Conservation (phyloP, 177 flowering plant genomes). For the Vitis hybrid region DNA sequence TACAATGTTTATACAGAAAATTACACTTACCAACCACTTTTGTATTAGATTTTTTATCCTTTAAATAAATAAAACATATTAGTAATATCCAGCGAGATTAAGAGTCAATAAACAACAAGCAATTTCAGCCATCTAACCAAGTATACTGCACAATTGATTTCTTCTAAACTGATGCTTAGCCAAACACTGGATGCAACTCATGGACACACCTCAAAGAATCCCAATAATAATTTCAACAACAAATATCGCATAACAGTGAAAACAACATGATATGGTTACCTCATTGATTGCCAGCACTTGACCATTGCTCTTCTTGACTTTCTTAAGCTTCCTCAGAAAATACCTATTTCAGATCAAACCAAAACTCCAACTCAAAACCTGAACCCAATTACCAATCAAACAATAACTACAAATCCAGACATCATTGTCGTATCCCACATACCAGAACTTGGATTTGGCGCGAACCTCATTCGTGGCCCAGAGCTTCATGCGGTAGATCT, state of each 20-base stretch:
- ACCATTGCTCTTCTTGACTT: constrained; percentile 71
- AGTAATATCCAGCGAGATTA: too few relatives aligned
- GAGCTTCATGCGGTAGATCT: constrained; percentile 66
- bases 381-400: neutral
- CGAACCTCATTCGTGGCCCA: constrained; percentile 67
- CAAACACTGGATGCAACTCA: neutral
- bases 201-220: neutral
- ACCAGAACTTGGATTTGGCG: constrained; percentile 69
- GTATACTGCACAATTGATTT: too few relatives aligned
- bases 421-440: neutral
- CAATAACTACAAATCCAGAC: neutral
- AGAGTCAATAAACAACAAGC: too few relatives aligned
- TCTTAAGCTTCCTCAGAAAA: constrained; percentile 67
- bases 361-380: neutral
- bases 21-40: too few relatives aligned
- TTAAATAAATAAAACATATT: too few relatives aligned
- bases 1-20: too few relatives aligned
- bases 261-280: constrained; percentile 23
- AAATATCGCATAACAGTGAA: too few relatives aligned
- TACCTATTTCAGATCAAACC: constrained; percentile 31
- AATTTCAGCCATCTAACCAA: too few relatives aligned
- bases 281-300: constrained; percentile 65
- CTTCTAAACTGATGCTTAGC: too few relatives aligned
- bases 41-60: too few relatives aligned
- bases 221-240: neutral